Evolutionary conservation across 75 land plant genomes (phyloP).

Genomic region (Sequoia sempervirens): DNA sequence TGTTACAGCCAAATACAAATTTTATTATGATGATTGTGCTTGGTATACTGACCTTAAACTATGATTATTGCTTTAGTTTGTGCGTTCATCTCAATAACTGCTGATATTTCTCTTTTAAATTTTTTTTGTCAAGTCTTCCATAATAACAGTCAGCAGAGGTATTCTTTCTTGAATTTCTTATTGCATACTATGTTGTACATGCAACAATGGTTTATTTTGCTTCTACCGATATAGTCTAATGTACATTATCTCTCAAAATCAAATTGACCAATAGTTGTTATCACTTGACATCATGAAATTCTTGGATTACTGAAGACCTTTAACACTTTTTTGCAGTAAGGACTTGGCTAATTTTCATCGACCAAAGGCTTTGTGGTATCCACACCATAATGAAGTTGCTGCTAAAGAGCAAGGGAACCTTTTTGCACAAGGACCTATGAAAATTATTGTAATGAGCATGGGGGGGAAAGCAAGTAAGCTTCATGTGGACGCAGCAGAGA

Average conservation of each 20-base stretch:
- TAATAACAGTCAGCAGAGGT: not conserved
- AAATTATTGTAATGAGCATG: slow-evolving; percentile 77
- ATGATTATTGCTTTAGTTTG: not conserved
- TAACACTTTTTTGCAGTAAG: slow-evolving; percentile 55
- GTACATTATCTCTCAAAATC: not conserved
- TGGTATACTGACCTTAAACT: not conserved
- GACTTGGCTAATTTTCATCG: slow-evolving; percentile 98
- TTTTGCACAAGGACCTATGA: slow-evolving; percentile 75
- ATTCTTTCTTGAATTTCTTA: slow-evolving; percentile 1
- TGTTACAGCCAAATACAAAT: not conserved
- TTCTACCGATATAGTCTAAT: not conserved
- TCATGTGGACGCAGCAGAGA: slow-evolving; percentile 85
- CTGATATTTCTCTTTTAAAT: not conserved
- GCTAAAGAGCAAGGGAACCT: slow-evolving; percentile 78
- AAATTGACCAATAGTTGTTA: not conserved
- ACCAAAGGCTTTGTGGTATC: slow-evolving; percentile 95
- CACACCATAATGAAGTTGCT: slow-evolving; percentile 89
- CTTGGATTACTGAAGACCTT: not conserved
- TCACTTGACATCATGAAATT: not conserved
- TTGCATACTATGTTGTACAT: not conserved
- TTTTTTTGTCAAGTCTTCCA: not conserved
- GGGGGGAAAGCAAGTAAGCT: slow-evolving; percentile 91
- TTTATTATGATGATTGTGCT: not conserved
- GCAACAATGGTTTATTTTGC: not conserved
- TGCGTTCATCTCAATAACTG: not conserved